Evolutionary conservation across 768 basidiomycete genomes (phyloP).

Genomic region (Rubroboletus pulcherrimus): DNA sequence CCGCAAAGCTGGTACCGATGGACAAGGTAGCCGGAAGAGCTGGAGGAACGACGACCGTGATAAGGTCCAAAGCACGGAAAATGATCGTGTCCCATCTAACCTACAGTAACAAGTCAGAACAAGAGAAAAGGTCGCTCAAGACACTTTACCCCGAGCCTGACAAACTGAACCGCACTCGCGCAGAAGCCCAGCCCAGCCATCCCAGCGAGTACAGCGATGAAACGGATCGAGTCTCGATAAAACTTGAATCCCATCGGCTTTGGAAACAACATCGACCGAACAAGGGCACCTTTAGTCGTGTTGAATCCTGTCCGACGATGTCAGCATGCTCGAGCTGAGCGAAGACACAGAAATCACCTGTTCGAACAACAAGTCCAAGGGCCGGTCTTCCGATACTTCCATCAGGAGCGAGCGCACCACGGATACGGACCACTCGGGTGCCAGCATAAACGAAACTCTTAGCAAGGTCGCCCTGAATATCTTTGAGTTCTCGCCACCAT

Average conservation of each 20-base stretch:
- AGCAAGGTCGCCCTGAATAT: conserved; percentile 55
- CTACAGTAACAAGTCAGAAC: conserved; percentile 37
- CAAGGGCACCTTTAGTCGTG: conserved; percentile 94
- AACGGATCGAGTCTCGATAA: conserved; percentile 87
- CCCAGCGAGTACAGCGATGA: conserved; percentile 88
- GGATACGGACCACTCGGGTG: conserved; percentile 84
- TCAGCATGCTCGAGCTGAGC: conserved; percentile 1
- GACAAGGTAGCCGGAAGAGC: conserved; percentile 96
- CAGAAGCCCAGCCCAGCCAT: conserved; percentile 90
- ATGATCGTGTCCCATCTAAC: conserved; percentile 88
- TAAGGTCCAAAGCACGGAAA: conserved; percentile 87
- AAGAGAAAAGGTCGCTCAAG: neutral
- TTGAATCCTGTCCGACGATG: conserved; percentile 66
- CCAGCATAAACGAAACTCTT: conserved; percentile 89
- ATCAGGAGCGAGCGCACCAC: conserved; percentile 56
- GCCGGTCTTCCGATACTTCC: conserved; percentile 56
- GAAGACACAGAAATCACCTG: conserved; percentile 48
- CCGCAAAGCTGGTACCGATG: conserved; percentile 95
- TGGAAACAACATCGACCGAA: conserved; percentile 97
- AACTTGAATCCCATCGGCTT: conserved; percentile 99
- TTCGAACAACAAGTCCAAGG: conserved; percentile 79
- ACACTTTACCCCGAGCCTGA: conserved; percentile 71
- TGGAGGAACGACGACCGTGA: conserved; percentile 97
- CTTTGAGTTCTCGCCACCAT: conserved; percentile 65
- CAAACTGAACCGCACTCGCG: conserved; percentile 87